Conservation (phyloP, 2,329 filamentous ascomycete genomes). For the Moelleriella libera region DNA sequence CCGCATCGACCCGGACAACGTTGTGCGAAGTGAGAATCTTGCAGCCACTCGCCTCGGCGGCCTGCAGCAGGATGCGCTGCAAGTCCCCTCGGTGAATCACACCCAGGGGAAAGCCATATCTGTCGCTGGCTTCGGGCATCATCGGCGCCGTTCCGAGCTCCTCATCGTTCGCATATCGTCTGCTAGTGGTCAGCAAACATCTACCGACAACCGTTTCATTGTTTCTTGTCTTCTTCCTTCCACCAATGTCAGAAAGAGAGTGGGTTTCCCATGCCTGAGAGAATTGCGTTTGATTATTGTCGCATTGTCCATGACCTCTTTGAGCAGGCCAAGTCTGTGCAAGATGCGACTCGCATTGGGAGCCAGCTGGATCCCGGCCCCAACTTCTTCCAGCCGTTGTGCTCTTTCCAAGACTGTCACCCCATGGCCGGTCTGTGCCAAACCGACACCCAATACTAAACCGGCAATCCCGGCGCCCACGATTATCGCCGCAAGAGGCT, state of each 20-base stretch:
- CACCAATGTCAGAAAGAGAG: no score
- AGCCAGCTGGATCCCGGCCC: constrained; percentile 70
- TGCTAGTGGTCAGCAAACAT: neutral
- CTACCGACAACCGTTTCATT: no score
- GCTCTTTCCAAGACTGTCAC: constrained; percentile 63
- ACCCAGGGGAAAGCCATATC: constrained; percentile 10
- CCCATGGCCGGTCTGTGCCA: constrained; percentile 59
- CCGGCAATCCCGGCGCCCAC: neutral
- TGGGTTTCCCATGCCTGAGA: neutral
- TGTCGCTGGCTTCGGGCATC: constrained; percentile 6
- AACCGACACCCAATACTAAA: neutral
- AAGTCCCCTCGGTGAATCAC: constrained; percentile 14
- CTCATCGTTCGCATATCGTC: constrained; percentile 11
- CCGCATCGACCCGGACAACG: constrained; percentile 12
- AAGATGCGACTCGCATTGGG: constrained; percentile 73
- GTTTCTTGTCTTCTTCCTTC: no score
- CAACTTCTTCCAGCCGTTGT: constrained; percentile 63
- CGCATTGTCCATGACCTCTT: neutral
- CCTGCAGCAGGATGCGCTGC: constrained; percentile 44
- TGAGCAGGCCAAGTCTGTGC: constrained; percentile 40
- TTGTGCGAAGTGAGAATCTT: constrained; percentile 30
- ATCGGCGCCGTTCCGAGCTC: constrained; percentile 10
- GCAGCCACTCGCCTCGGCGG: constrained; percentile 26
- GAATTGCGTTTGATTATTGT: neutral
- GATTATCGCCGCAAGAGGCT: neutral